Percentiles rank a stretch among this genome's conserved stretches.
Evolutionary conservation across 345 rosid species (phyloP).

Genomic region (Brassica carinata): DNA sequence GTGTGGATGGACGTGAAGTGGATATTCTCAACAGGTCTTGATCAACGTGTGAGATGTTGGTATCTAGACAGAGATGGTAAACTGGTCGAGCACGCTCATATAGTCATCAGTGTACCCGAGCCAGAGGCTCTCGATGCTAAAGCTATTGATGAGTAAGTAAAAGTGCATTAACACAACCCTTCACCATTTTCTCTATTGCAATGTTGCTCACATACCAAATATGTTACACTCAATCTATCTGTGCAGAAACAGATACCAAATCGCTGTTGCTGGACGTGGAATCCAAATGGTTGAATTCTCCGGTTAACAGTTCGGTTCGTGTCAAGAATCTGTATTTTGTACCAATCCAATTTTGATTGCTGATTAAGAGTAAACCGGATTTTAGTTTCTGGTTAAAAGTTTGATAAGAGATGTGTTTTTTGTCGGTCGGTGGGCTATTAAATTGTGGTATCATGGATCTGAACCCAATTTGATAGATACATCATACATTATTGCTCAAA

Average conservation of each 20-base stretch:
- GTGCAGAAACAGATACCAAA: constrained; percentile 68
- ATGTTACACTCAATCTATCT: neutral
- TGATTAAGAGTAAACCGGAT: constrained; percentile 31
- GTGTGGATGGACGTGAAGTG: constrained; percentile 88
- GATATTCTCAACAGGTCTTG: constrained; percentile 96
- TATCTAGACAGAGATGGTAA: constrained; percentile 48
- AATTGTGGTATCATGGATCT: constrained; percentile 26
- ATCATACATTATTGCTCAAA: constrained; percentile 28
- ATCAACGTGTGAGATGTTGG: constrained; percentile 95
- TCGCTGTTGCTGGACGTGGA: constrained; percentile 90
- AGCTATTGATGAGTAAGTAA: constrained; percentile 61
- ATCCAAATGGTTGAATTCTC: constrained; percentile 81
- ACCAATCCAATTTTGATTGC: constrained; percentile 19
- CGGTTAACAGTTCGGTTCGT: constrained; percentile 11
- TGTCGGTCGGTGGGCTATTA: constrained; percentile 39
- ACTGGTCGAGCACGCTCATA: constrained; percentile 55
- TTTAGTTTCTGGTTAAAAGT: constrained; percentile 5
- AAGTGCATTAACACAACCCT: neutral
- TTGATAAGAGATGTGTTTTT: neutral
- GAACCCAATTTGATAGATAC: constrained; percentile 24
- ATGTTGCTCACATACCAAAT: neutral
- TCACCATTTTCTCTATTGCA: neutral
- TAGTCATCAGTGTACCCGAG: constrained; percentile 78
- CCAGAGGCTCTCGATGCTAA: constrained; percentile 88
- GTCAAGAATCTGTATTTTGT: neutral